Base-by-base conservation (phyloP, 805 yeast species). In the Ogataea wickerhamii region DNA sequence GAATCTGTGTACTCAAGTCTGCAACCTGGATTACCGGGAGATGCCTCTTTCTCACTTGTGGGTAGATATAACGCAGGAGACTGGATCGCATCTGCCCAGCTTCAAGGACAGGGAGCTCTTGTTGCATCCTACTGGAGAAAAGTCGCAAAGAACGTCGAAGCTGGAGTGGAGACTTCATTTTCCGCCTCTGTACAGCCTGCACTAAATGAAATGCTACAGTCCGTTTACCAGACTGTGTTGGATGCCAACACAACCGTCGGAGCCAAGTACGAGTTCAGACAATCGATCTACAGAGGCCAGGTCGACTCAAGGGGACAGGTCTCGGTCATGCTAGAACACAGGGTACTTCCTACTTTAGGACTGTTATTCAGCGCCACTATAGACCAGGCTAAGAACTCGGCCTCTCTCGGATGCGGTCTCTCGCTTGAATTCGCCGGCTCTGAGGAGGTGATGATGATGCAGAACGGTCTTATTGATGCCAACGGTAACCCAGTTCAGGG, bases 231-330 rank as follows among this genome's bases (percentile, higher is more conserved):
- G 61, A 86, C 95, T 23, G 80, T 82, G 30, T 73, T 89, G 43
- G 96, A 91, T 60, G 98, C 95, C 59, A 75, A 77, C 56, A 89
- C 98, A 53, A 85, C 96, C 44, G 62, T 91, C 41, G 98, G 97
- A 68, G 95, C 96, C 56, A 93, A 91, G 70, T 91, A 91, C 68
- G 98, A 93, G 71, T 93, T 87, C 76, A 87, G 97, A 71, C 94
- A 87, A 68, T 82, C 94, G 41, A 82, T 87, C 38, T 88, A 88
- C 78, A 81, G 98, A 68, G 96, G 97, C 59, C 95, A 89, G 66
- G 60, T 93, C 45, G 96, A 88, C 68, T 79, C 94, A 36, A 71
- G 75, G 44, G 98, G 98, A 67, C 87, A 86, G 69, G 94, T 91
- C 37, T 75, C 86, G 40, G 86, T 88, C 55, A 80, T 88, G 73